Conservation (phyloP, 1,139 yeast species). For the Blastobotrys indianensis region DNA sequence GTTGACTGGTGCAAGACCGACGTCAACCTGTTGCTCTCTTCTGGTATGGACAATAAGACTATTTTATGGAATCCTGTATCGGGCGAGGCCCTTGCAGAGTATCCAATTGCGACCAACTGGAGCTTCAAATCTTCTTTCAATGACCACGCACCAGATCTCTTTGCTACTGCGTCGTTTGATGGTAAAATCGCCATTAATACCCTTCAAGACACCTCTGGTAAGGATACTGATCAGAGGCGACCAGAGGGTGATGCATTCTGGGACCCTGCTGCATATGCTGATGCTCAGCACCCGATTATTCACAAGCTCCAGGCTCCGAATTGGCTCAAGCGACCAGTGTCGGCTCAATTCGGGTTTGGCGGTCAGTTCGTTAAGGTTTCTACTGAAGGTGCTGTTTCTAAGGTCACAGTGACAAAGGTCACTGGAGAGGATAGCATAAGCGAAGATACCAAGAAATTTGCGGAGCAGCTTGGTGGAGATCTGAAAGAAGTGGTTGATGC, state of each 20-base stretch:
- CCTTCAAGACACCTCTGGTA: slow-evolving; percentile 65
- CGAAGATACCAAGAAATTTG: slow-evolving; percentile 42
- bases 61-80: slow-evolving; percentile 82
- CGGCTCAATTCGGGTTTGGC: slow-evolving; percentile 89
- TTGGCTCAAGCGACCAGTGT: slow-evolving; percentile 76
- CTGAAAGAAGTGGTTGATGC: slow-evolving; percentile 17
- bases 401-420: slow-evolving; percentile 49
- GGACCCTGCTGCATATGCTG: slow-evolving; percentile 63
- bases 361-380: slow-evolving; percentile 69
- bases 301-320: slow-evolving; percentile 73
- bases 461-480: slow-evolving; percentile 49
- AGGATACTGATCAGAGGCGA: slow-evolving; percentile 41
- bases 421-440: slow-evolving; percentile 36
- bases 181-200: slow-evolving; percentile 81
- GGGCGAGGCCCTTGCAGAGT: slow-evolving; percentile 64
- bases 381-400: slow-evolving; percentile 34
- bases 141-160: slow-evolving; percentile 79
- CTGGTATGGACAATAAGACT: slow-evolving; percentile 89
- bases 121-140: slow-evolving; percentile 84
- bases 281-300: slow-evolving; percentile 61
- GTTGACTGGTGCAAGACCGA: slow-evolving; percentile 93
- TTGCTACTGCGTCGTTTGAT: slow-evolving; percentile 92
- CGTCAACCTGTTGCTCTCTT: slow-evolving; percentile 67
- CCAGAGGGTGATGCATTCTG: slow-evolving; percentile 72
- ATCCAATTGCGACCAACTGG: slow-evolving; percentile 93